phyloP scores from a whole-genome alignment of 2,329 filamentous ascomycete genomes.

The Cercospora sojina region DNA sequence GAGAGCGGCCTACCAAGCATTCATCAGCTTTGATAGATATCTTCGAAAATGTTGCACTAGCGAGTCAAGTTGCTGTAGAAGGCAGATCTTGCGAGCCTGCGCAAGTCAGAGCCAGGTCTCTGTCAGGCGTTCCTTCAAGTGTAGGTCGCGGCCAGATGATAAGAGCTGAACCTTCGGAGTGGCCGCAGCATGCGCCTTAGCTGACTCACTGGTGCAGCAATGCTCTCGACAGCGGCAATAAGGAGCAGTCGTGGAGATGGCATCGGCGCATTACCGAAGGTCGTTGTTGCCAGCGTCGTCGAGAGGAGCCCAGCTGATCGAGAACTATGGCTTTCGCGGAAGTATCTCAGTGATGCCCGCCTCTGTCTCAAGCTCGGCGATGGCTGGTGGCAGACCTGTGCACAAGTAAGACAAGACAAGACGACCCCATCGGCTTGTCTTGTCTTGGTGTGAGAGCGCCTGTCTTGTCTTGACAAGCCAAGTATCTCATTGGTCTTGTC shows the following conservation, averaged over 20 bases:
- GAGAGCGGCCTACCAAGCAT: background rate
- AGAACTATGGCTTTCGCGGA: background rate
- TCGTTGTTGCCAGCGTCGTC: background rate
- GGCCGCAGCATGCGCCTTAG: background rate
- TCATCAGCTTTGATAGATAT: background rate
- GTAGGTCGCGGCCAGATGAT: background rate
- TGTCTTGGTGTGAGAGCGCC: no score
- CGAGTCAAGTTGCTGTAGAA: background rate
- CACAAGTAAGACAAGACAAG: no score
- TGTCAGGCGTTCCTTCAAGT: background rate
- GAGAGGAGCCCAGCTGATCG: background rate
- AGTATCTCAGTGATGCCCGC: background rate
- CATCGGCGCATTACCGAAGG: background rate
- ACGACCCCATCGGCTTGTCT: no score
- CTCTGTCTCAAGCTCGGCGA: background rate
- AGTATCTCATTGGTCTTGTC: no score
- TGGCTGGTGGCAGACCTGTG: background rate
- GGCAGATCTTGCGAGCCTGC: background rate
- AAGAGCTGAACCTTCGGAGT: background rate
- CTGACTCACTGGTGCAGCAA: background rate
- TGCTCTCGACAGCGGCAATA: no score
- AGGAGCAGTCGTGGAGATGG: no score
- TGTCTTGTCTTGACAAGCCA: no score
- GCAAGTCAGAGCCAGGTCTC: background rate
- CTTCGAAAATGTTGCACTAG: background rate